phyloP scores from a whole-genome alignment of 768 basidiomycete genomes.

The Tulasnella sp. region DNA sequence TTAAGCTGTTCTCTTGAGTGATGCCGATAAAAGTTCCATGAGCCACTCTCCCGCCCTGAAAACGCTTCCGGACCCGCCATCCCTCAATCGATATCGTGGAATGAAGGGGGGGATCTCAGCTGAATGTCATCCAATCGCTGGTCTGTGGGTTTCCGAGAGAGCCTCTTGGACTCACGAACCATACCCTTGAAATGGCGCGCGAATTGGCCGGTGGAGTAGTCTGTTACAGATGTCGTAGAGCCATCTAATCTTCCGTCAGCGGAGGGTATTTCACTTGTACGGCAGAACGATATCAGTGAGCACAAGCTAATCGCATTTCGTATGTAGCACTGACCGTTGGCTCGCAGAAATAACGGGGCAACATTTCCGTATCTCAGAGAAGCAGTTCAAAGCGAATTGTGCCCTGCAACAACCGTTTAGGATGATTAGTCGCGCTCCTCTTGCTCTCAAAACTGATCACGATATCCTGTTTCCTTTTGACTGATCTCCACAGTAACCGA shows the following conservation, averaged over 20 bases:
- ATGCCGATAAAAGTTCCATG: conserved; percentile 48
- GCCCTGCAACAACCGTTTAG: conserved; percentile 13
- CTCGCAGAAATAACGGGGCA: conserved; percentile 49
- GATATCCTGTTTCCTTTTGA: conserved; percentile 44
- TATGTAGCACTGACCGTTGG: conserved; percentile 25
- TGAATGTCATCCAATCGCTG: conserved; percentile 33
- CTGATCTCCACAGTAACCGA: conserved; percentile 45
- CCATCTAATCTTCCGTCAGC: conserved; percentile 7
- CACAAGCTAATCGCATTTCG: too few species aligned
- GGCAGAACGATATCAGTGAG: neutral
- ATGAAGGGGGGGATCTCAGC: conserved; percentile 24
- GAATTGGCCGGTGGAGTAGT: conserved; percentile 27
- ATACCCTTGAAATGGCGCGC: conserved; percentile 39
- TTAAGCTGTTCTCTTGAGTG: conserved; percentile 47
- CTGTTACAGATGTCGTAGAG: conserved; percentile 21
- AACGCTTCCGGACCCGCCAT: conserved; percentile 20
- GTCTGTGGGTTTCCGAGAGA: conserved; percentile 43
- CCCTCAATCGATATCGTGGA: conserved; percentile 22
- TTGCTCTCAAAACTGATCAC: conserved; percentile 42
- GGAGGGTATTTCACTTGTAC: neutral
- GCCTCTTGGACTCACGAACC: conserved; percentile 38
- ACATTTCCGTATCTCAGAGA: conserved; percentile 47
- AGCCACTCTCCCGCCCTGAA: conserved; percentile 51
- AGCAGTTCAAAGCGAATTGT: conserved; percentile 48
- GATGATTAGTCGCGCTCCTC: conserved; percentile 13